These are phyloP conservation scores for Eucalyptus sp. DNA, from an alignment of 345 rosid genomes.

Conservation along the genomic window DNA sequence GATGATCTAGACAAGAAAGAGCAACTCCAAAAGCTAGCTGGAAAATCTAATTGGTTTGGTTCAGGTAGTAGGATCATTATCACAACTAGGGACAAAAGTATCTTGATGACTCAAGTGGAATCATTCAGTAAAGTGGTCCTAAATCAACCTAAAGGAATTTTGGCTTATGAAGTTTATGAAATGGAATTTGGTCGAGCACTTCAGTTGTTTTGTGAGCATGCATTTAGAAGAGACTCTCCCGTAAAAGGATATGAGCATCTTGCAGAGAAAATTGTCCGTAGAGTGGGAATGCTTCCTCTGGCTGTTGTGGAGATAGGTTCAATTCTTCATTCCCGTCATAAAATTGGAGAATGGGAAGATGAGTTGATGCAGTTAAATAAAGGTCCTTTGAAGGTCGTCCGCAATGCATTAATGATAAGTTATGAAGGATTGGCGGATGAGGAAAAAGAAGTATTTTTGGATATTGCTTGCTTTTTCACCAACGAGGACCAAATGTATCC, in stretches of 20 bases:
- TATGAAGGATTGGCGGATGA: neutral
- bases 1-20: neutral
- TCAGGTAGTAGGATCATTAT: neutral
- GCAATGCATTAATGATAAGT: neutral
- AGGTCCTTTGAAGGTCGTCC: neutral
- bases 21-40: neutral
- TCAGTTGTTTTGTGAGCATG: neutral
- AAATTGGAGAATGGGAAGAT: too few species aligned
- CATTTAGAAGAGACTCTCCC: neutral
- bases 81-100: neutral
- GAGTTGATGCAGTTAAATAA: neutral
- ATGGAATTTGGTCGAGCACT: neutral
- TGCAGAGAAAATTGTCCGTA: neutral
- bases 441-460: neutral
- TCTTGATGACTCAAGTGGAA: too few species aligned
- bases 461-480: conserved; percentile 2
- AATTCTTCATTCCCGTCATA: accelerated
- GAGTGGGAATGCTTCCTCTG: neutral
- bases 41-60: neutral
- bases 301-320: neutral
- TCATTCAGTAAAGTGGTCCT: neutral
- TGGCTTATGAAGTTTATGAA: neutral
- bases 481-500: neutral
- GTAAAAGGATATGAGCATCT: neutral
- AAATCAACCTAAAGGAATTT: neutral